Conservation (phyloP, 139 green algal species). For the Tetraselmis striata region DNA sequence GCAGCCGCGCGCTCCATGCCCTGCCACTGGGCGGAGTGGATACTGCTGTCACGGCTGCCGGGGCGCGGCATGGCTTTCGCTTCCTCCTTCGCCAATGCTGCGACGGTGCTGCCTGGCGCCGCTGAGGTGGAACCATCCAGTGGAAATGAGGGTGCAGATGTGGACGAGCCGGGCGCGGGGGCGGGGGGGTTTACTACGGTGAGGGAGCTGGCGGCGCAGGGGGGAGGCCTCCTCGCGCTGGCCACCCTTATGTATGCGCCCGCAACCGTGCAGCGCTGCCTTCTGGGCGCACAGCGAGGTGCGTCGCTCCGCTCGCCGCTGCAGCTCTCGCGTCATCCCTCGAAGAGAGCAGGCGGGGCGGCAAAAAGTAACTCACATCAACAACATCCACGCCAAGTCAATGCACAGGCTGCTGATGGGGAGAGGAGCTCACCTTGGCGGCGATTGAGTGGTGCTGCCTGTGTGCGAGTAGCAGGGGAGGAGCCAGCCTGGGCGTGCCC, state of each 20-base stretch:
- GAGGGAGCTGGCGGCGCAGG: background rate
- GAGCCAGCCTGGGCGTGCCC: background rate
- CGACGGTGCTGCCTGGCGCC: background rate
- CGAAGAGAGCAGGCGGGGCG: no score
- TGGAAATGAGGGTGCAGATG: no score
- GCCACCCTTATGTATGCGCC: background rate
- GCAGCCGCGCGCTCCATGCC: no score
- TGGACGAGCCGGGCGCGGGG: no score
- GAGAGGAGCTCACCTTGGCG: no score
- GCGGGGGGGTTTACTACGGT: background rate
- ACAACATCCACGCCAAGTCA: no score
- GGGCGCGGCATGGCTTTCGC: background rate
- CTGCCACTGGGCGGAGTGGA: background rate
- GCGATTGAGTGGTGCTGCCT: no score
- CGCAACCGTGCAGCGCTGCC: background rate
- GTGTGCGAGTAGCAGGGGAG: no score
- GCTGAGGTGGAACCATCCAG: no score
- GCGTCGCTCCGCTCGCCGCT: background rate
- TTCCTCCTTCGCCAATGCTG: background rate
- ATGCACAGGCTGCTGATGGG: no score
- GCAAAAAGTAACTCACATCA: no score
- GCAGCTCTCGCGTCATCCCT: no score
- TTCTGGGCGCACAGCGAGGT: background rate
- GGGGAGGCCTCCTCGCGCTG: background rate
- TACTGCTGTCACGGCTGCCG: background rate